phyloP scores from a whole-genome alignment of 495 filamentous ascomycete species.

The Durotheca rogersii region DNA sequence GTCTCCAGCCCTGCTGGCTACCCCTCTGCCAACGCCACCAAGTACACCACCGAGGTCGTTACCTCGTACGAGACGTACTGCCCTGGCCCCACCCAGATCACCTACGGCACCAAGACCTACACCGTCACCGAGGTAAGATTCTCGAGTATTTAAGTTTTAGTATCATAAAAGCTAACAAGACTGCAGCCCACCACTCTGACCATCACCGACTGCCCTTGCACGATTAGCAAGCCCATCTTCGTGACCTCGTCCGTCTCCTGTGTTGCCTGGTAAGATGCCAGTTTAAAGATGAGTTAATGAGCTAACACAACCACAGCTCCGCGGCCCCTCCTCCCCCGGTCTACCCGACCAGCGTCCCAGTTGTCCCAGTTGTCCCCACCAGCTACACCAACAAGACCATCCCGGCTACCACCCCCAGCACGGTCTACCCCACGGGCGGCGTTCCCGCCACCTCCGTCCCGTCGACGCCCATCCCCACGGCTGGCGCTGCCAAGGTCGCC shows the following conservation, averaged over 20 bases:
- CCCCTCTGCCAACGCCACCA: slow-evolving; percentile 46
- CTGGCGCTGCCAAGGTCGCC: slow-evolving; percentile 64
- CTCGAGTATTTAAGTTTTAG: no score
- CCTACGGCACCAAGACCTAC: slow-evolving; percentile 70
- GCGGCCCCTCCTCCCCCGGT: slow-evolving; percentile 12
- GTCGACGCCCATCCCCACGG: slow-evolving; percentile 51
- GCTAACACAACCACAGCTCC: slow-evolving; percentile 33
- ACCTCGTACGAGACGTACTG: slow-evolving; percentile 84
- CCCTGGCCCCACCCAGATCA: slow-evolving; percentile 71
- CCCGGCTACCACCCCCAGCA: slow-evolving; percentile 31
- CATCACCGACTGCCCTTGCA: slow-evolving; percentile 77
- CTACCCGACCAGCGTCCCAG: slow-evolving; percentile 30
- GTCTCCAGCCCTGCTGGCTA: slow-evolving; percentile 61
- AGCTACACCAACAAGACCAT: slow-evolving; percentile 28
- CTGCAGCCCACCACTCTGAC: slow-evolving; percentile 71
- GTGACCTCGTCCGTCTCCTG: slow-evolving; percentile 64
- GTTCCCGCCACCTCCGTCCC: slow-evolving; percentile 40
- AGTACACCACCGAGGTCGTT: slow-evolving; percentile 73
- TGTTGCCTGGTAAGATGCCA: slow-evolving; percentile 59
- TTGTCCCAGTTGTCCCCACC: slow-evolving; percentile 28
- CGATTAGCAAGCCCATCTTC: slow-evolving; percentile 68
- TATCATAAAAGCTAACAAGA: slow-evolving; percentile 21
- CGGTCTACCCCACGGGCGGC: slow-evolving; percentile 35
- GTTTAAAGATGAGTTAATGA: slow-evolving; percentile 9
- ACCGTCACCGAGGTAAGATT: slow-evolving; percentile 74